Conservation (phyloP, 805 yeast genomes). For the Ogataea sp. region DNA sequence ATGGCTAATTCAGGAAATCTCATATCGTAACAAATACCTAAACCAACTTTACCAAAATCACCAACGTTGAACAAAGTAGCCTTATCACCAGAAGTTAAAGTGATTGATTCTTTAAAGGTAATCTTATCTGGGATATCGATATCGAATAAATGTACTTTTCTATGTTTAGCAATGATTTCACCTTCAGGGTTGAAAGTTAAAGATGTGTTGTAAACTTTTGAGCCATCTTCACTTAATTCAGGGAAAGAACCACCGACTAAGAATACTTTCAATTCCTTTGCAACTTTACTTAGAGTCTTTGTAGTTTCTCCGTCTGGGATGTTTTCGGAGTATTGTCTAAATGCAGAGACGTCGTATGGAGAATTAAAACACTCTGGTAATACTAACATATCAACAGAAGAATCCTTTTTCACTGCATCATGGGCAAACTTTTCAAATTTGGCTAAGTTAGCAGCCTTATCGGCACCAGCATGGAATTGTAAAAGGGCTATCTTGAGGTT, state of each 20-base stretch:
- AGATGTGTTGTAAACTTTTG: slow-evolving; percentile 66
- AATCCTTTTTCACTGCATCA: slow-evolving; percentile 50
- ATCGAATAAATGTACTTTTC: slow-evolving; percentile 88
- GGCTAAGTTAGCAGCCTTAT: slow-evolving; percentile 67
- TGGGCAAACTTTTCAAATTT: slow-evolving; percentile 58
- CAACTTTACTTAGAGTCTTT: slow-evolving; percentile 50
- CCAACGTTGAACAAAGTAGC: slow-evolving; percentile 70
- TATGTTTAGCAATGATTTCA: slow-evolving; percentile 73
- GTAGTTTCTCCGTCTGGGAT: slow-evolving; percentile 73
- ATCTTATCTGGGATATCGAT: slow-evolving; percentile 89
- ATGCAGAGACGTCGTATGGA: slow-evolving; percentile 83
- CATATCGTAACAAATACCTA: slow-evolving; percentile 81
- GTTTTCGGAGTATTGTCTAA: slow-evolving; percentile 80
- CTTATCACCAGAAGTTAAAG: slow-evolving; percentile 71
- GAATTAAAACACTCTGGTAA: slow-evolving; percentile 96
- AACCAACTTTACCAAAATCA: slow-evolving; percentile 64
- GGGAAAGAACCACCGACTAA: slow-evolving; percentile 93
- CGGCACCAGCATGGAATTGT: slow-evolving; percentile 76
- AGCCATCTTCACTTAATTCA: slow-evolving; percentile 53
- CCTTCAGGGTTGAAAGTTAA: slow-evolving; percentile 69
- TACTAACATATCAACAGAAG: slow-evolving; percentile 62
- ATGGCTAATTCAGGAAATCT: slow-evolving; percentile 74
- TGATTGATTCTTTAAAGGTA: slow-evolving; percentile 73
- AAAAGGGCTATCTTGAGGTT: slow-evolving; percentile 73
- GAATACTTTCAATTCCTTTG: slow-evolving; percentile 53